Conservation (phyloP, 2,329 filamentous ascomycete species). For the Fusarium sterilihyphosum region DNA sequence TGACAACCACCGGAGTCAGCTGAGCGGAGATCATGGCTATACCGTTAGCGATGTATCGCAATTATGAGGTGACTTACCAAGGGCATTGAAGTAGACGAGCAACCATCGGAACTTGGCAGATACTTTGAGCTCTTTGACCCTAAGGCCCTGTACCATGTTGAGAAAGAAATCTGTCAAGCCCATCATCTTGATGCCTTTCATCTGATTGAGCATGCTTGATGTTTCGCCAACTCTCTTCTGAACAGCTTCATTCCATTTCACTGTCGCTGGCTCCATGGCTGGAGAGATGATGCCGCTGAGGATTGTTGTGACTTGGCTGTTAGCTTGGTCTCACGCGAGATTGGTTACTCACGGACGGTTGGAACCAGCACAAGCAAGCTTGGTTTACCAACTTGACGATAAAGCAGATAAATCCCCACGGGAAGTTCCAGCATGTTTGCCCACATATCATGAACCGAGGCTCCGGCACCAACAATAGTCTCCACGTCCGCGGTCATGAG, state of each 20-base stretch:
- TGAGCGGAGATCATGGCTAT: constrained; percentile 43
- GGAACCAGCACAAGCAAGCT: constrained; percentile 45
- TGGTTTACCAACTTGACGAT: constrained; percentile 47
- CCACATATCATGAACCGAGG: constrained; percentile 51
- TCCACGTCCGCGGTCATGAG: constrained; percentile 60
- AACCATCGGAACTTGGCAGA: constrained; percentile 51
- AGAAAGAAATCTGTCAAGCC: constrained; percentile 50
- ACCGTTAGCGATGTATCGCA: not conserved
- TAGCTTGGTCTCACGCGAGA: not conserved
- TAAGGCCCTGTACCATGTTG: constrained; percentile 47
- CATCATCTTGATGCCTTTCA: constrained; percentile 58
- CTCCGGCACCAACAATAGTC: constrained; percentile 41
- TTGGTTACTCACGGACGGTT: constrained; percentile 34
- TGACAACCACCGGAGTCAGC: constrained; percentile 47
- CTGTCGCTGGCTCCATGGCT: constrained; percentile 46
- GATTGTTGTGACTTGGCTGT: constrained; percentile 31
- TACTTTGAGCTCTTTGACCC: constrained; percentile 51
- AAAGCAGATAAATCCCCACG: constrained; percentile 50
- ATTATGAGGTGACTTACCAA: constrained; percentile 36
- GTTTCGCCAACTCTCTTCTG: constrained; percentile 53
- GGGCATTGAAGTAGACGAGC: constrained; percentile 45
- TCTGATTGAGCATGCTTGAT: constrained; percentile 52
- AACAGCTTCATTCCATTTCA: constrained; percentile 53
- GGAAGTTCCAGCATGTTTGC: constrained; percentile 50
- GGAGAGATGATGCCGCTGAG: constrained; percentile 35